Percentiles rank a stretch among this genome's conserved stretches.
These are phyloP conservation scores for Blakeslea trispora DNA, from an alignment of 371 early-diverging fungal genomes.

Conservation along the genomic window DNA sequence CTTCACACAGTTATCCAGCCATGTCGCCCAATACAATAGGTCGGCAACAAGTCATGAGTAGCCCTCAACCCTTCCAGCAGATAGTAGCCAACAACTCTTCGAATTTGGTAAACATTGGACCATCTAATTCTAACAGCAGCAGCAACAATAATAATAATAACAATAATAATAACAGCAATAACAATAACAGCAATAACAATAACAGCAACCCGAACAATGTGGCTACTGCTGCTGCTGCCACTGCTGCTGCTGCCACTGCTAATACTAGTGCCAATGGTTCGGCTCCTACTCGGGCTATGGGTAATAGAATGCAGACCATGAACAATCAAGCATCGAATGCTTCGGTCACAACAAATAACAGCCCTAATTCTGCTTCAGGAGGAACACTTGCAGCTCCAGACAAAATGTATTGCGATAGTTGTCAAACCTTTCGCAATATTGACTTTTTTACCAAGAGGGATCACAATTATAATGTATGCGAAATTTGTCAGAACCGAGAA, in stretches of 20 bases:
- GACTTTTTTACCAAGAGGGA: slow-evolving; percentile 21
- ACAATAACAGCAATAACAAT: too few relatives aligned
- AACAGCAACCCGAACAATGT: too few relatives aligned
- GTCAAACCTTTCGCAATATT: slow-evolving; percentile 27
- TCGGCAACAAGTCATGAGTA: slow-evolving; percentile 13
- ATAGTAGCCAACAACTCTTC: slow-evolving; percentile 4
- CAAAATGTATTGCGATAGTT: slow-evolving; percentile 29
- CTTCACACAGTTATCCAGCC: slow-evolving; percentile 13
- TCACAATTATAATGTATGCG: slow-evolving; percentile 26
- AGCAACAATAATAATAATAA: too few relatives aligned
- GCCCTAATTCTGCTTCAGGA: slow-evolving; percentile 3
- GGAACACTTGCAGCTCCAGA: slow-evolving; percentile 11
- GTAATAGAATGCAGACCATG: neutral
- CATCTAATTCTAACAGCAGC: too few relatives aligned
- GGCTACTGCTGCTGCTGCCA: neutral
- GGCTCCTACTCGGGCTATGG: neutral
- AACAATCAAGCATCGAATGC: slow-evolving; percentile 1
- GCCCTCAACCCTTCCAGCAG: slow-evolving; percentile 10
- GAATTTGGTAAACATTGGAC: slow-evolving; percentile 4
- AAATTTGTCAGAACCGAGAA: slow-evolving; percentile 23
- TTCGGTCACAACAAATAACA: neutral
- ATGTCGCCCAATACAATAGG: slow-evolving; percentile 6
- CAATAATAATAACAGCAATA: too few relatives aligned
- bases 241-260: neutral
- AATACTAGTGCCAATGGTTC: slow-evolving; percentile 1